Base-by-base conservation (phyloP, 2,329 filamentous ascomycete genomes). In the Rhinocladiella similis region DNA sequence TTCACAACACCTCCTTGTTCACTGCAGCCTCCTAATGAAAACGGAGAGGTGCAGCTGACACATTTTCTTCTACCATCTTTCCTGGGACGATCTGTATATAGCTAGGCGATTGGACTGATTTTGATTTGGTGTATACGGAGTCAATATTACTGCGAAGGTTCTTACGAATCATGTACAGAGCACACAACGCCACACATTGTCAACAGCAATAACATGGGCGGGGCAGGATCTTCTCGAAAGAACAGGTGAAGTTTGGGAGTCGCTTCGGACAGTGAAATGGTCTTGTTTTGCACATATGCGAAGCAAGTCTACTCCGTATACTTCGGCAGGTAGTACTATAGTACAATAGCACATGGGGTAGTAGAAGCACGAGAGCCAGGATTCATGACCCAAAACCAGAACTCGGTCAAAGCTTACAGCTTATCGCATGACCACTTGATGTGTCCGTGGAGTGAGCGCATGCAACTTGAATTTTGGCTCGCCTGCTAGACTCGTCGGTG, bases 1-100 rank as follows among this genome's bases (percentile, higher is more conserved):
- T 51, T 3, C 54, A 54, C 38, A 52, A 39, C 41, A 49, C 53
- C 3, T 51, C 54, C 13, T 33, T 57, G 7, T 60, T 54, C 54
- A 49, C 50, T 5, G 36, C 54, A 47, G 47, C 51, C 5, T 58
- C 56, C 48, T 56, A 19, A 48, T 25, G 22, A 49, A 14, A 12
- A 19, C 10, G 16, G 5, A 14, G 16, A 12, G 42, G 42, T 27
- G 19, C 29, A 33, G 29, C 29, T 12, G 29, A 52, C 5, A 14
- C 5, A 27, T 33, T 22, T 27, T 14, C 22, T 29, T 46, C n/a
- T 36, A 27, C 6, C 33, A 19, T 29, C 18, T 22, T 14, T 45
- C 19, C n/a, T 18, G 14, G 19, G 38, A 45, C 12, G 38, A 19
- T 41, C 38, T 41, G 38, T 41, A 41, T 12, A 41, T 41, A 41